A percentile compares a stretch with the other conserved stretches of the same genome.
These are phyloP conservation scores for Tubosaeta brunneosetosa DNA, from an alignment of 768 basidiomycete species.

Conservation along the genomic window DNA sequence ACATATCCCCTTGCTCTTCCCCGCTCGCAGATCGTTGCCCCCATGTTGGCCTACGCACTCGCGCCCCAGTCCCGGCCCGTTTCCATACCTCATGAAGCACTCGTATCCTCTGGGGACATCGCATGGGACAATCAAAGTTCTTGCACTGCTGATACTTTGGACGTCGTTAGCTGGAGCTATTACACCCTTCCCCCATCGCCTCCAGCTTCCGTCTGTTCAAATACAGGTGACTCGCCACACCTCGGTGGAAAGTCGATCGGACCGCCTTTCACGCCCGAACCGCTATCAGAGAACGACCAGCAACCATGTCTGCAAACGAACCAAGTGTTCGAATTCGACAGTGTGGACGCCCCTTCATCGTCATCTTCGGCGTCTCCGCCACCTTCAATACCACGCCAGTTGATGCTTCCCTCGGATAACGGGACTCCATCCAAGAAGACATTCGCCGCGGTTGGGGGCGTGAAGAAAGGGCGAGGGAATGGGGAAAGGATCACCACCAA, in stretches of 20 bases:
- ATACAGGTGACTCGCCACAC: slow-evolving; percentile 42
- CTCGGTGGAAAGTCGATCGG: slow-evolving; percentile 47
- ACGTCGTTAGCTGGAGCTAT: slow-evolving; percentile 44
- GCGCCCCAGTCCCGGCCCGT: slow-evolving; percentile 30
- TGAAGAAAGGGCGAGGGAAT: slow-evolving; percentile 45
- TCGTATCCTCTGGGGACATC: slow-evolving; percentile 44
- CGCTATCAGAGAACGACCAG: slow-evolving; percentile 40
- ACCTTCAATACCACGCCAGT: slow-evolving; percentile 28
- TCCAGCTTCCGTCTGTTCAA: slow-evolving; percentile 42
- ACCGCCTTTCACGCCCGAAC: slow-evolving; percentile 45
- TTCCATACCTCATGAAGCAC: slow-evolving; percentile 52
- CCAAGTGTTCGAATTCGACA: slow-evolving; percentile 61
- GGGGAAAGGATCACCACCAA: slow-evolving; percentile 57
- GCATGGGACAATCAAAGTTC: slow-evolving; percentile 45
- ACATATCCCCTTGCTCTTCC: slow-evolving; percentile 17
- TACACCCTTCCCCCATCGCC: slow-evolving; percentile 49
- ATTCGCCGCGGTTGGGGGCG: slow-evolving; percentile 41
- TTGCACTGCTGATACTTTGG: slow-evolving; percentile 33
- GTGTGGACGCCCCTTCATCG: slow-evolving; percentile 29
- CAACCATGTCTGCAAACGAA: slow-evolving; percentile 62
- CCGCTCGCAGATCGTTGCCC: slow-evolving; percentile 7
- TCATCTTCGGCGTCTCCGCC: slow-evolving; percentile 31
- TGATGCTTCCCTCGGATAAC: slow-evolving; percentile 33
- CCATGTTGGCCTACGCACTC: slow-evolving; percentile 11
- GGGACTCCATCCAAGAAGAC: slow-evolving; percentile 32